Evolutionary conservation across 192 early-diverging fungal species (phyloP).

Genomic region (Linnemannia zychae): DNA sequence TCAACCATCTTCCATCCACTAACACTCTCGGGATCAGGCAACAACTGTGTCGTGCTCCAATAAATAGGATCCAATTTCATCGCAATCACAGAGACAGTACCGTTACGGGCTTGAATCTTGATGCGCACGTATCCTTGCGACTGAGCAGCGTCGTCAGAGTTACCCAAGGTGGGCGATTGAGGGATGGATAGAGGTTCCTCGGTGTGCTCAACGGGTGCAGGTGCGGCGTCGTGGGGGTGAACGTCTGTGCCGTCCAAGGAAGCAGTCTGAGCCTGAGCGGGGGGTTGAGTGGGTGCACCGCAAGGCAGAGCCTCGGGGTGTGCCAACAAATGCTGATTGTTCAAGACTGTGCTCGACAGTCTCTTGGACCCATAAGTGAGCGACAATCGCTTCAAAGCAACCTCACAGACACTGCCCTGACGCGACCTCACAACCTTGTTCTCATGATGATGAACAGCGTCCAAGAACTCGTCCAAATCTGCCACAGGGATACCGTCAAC

Average conservation of each 20-base stretch:
- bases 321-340: constrained; percentile 9
- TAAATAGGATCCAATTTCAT: constrained; percentile 82
- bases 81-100: constrained; percentile 76
- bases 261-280: neutral
- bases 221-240: constrained; percentile 15
- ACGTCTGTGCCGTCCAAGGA: neutral
- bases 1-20: constrained; percentile 46
- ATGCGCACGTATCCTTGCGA: constrained; percentile 70
- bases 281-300: neutral
- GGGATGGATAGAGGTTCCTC: neutral
- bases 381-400: constrained; percentile 61
- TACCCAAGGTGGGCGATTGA: constrained; percentile 6
- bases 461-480: constrained; percentile 74
- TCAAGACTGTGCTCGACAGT: neutral
- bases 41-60: constrained; percentile 79
- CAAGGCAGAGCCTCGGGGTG: constrained; percentile 11
- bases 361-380: constrained; percentile 6
- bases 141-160: constrained; percentile 61
- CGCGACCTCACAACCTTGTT: constrained; percentile 56
- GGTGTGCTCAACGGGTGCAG: neutral
- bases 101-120: constrained; percentile 68
- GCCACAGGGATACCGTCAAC: constrained; percentile 72
- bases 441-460: constrained; percentile 64
- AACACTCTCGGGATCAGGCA: constrained; percentile 60
- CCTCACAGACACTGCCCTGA: constrained; percentile 61